Percentiles rank a stretch among this genome's conserved stretches.
Evolutionary conservation across 352 stramenopile genomes (phyloP).

Genomic region (Pythium vanterpoolii): DNA sequence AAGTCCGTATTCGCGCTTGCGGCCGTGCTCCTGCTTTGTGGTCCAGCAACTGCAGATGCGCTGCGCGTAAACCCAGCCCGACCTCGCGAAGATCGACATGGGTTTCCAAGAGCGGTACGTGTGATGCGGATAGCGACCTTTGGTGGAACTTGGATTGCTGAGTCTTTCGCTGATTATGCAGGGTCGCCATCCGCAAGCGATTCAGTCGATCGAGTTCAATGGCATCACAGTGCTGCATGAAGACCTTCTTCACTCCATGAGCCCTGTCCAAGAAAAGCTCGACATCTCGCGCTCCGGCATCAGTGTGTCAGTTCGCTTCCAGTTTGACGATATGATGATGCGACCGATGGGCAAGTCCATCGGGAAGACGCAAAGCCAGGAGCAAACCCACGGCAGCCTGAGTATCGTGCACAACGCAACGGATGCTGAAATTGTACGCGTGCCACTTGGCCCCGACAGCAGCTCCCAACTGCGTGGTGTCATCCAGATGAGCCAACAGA

Average conservation of each 20-base stretch:
- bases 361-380: too few relatives aligned
- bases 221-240: conserved; percentile 20
- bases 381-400: conserved; percentile 10
- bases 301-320: conserved; percentile 15
- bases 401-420: conserved; percentile 21
- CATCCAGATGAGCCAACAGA: conserved; percentile 6
- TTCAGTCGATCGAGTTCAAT: conserved; percentile 26
- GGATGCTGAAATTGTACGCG: conserved; percentile 2
- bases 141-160: neutral
- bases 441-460: conserved; percentile 10
- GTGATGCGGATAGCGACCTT: neutral
- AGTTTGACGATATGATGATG: conserved; percentile 21
- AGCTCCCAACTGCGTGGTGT: conserved; percentile 8
- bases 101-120: conserved; percentile 10
- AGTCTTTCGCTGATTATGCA: neutral
- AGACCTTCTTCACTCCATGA: conserved; percentile 22
- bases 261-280: conserved; percentile 19
- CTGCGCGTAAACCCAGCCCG: neutral
- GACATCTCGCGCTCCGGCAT: conserved; percentile 13
- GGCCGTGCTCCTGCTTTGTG: neutral
- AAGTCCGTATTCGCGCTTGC: neutral
- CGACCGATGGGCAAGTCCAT: conserved; percentile 8
- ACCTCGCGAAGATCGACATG: neutral
- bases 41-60: neutral
- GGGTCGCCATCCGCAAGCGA: conserved; percentile 12